Percentiles rank a stretch among this genome's conserved stretches.
phyloP scores from a whole-genome alignment of 1,284 basidiomycete species.

The Vanrija humicola region DNA sequence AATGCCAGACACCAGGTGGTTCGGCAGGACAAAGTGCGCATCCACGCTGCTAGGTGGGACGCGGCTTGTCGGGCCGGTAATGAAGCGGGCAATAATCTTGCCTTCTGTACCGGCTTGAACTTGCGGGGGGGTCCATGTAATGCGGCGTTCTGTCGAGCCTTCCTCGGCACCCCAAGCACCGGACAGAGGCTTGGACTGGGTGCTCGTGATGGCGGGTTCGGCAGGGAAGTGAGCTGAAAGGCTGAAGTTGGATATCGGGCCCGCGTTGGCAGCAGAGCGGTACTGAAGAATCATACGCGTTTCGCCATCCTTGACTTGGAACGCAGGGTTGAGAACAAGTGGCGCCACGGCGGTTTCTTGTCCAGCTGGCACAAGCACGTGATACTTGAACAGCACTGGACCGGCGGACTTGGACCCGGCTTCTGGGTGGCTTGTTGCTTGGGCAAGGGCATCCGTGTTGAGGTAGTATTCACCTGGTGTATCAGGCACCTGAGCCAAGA shows the following conservation, averaged over 20 bases:
- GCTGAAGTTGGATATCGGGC: conserved; percentile 33
- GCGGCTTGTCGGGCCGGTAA: conserved; percentile 37
- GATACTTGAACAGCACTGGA: conserved; percentile 54
- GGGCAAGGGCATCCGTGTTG: conserved; percentile 46
- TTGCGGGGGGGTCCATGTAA: conserved; percentile 49
- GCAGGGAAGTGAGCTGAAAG: conserved; percentile 47
- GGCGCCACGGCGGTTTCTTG: conserved; percentile 45
- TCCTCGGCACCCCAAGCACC: conserved; percentile 44
- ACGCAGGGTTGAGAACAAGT: conserved; percentile 51
- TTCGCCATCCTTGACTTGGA: conserved; percentile 53
- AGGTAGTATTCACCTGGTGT: conserved; percentile 52
- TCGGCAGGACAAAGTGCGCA: conserved; percentile 49
- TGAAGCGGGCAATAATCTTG: conserved; percentile 54
- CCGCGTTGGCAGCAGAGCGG: conserved; percentile 27
- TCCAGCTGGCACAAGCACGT: conserved; percentile 49
- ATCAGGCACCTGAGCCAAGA: conserved; percentile 48
- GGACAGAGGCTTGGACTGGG: conserved; percentile 54
- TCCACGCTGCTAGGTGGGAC: conserved; percentile 30
- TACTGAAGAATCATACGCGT: conserved; percentile 55
- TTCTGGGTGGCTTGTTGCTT: conserved; percentile 15
- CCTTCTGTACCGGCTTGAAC: conserved; percentile 20
- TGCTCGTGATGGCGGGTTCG: conserved; percentile 44
- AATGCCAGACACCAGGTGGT: conserved; percentile 45
- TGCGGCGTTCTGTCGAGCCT: conserved; percentile 25
- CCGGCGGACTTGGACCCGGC: conserved; percentile 17